These are phyloP conservation scores for Zygosaccharomyces lentus DNA, from an alignment of 805 yeast species.

Conservation along the genomic window DNA sequence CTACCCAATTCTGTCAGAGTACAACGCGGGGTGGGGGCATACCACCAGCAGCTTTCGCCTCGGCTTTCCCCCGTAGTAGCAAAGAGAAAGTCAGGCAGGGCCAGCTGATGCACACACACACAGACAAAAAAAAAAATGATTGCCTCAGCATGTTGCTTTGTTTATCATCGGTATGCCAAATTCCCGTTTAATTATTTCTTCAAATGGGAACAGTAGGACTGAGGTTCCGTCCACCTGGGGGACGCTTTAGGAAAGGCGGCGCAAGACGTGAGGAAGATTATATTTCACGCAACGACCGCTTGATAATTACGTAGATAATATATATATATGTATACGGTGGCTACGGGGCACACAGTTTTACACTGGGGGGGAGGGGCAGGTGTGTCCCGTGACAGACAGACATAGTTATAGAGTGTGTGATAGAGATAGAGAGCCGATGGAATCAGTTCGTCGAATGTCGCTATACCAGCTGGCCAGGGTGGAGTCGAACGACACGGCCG, in stretches of 20 bases:
- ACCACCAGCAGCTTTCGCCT: background rate
- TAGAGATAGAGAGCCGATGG: background rate
- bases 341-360: background rate
- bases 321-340: background rate
- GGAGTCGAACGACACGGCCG: slow-evolving; percentile 21
- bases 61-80: slow-evolving; percentile 1
- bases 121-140: background rate
- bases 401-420: background rate
- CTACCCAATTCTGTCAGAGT: no score
- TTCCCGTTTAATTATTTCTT: slow-evolving; percentile 5
- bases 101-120: slow-evolving; percentile 3
- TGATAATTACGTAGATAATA: background rate
- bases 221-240: slow-evolving; percentile 1
- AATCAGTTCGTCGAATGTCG: slow-evolving; percentile 12
- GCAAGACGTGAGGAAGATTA: slow-evolving; percentile 6
- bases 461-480: slow-evolving; percentile 16
- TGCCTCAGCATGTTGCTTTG: slow-evolving; percentile 2
- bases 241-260: slow-evolving; percentile 5
- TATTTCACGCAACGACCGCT: slow-evolving; percentile 6
- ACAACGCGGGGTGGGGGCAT: background rate
- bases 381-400: no score
- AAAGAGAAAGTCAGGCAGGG: background rate
- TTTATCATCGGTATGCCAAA: background rate
- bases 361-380: no score
- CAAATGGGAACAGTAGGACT: slow-evolving; percentile 3